phyloP scores from a whole-genome alignment of 768 basidiomycete species.

The Lactarius quietus region DNA sequence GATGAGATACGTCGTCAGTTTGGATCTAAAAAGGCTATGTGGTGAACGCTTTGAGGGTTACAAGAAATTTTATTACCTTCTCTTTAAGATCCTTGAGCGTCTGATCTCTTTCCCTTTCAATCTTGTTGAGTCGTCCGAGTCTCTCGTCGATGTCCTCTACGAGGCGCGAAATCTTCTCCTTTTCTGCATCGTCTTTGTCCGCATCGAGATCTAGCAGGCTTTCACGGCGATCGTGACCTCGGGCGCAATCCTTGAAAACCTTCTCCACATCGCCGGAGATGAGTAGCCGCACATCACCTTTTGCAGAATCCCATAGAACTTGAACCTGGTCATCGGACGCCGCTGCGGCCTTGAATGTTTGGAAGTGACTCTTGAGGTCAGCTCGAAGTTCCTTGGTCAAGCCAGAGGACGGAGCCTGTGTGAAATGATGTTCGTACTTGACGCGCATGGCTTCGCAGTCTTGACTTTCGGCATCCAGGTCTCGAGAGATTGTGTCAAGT shows the following conservation, averaged over 20 bases:
- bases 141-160: slow-evolving; percentile 78
- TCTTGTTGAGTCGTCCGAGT: slow-evolving; percentile 73
- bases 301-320: slow-evolving; percentile 66
- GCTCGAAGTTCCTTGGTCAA: slow-evolving; percentile 67
- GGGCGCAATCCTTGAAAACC: slow-evolving; percentile 54
- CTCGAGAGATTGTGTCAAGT: slow-evolving; percentile 56
- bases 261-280: slow-evolving; percentile 58
- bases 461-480: slow-evolving; percentile 77
- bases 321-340: slow-evolving; percentile 75
- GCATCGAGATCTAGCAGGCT: slow-evolving; percentile 74
- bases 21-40: slow-evolving; percentile 58
- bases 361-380: slow-evolving; percentile 74
- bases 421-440: slow-evolving; percentile 83
- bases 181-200: slow-evolving; percentile 62
- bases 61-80: slow-evolving; percentile 51
- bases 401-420: slow-evolving; percentile 77
- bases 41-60: background rate
- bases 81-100: slow-evolving; percentile 94
- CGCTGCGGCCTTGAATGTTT: slow-evolving; percentile 70
- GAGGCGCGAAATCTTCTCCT: slow-evolving; percentile 58
- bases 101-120: slow-evolving; percentile 79
- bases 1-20: slow-evolving; percentile 93
- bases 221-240: slow-evolving; percentile 37
- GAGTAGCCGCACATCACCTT: slow-evolving; percentile 60
- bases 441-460: slow-evolving; percentile 89